A percentile compares a stretch with the other conserved stretches of the same genome.
Conservation (phyloP, 2,329 filamentous ascomycete genomes). For the Paraconiothyrium brasiliense region DNA sequence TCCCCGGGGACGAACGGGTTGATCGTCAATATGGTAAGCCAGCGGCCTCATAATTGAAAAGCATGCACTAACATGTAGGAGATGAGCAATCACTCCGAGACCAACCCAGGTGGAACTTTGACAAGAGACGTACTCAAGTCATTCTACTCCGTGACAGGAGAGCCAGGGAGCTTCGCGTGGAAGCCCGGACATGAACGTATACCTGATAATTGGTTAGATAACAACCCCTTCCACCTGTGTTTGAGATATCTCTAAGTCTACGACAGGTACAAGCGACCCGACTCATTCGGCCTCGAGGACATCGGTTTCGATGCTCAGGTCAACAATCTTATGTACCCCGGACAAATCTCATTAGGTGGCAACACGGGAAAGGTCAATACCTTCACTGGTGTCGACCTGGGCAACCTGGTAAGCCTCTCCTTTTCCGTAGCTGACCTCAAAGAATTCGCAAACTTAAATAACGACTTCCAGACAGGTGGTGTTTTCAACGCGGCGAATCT, state of each 20-base stretch:
- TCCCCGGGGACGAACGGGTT: background rate
- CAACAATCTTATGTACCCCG: background rate
- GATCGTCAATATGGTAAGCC: background rate
- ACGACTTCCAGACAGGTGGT: background rate
- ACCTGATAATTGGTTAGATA: background rate
- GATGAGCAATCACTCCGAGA: background rate
- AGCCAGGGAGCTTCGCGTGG: background rate
- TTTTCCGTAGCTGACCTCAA: no score
- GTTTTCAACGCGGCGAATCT: background rate
- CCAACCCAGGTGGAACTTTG: background rate
- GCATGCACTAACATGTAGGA: no score
- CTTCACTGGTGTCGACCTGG: background rate
- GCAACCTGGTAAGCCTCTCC: background rate
- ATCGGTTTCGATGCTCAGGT: background rate
- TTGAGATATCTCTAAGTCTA: no score
- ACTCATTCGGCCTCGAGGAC: background rate
- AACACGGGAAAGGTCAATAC: background rate
- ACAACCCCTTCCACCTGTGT: no score
- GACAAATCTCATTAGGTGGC: background rate
- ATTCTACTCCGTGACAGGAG: background rate
- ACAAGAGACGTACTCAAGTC: background rate
- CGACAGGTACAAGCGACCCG: background rate
- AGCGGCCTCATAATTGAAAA: no score
- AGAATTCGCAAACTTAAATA: no score
- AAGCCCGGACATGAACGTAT: background rate